Percentiles rank a stretch among this genome's conserved stretches.
Evolutionary conservation across 169 alveolate species (phyloP).

Genomic region (Cryptosporidium sp.): DNA sequence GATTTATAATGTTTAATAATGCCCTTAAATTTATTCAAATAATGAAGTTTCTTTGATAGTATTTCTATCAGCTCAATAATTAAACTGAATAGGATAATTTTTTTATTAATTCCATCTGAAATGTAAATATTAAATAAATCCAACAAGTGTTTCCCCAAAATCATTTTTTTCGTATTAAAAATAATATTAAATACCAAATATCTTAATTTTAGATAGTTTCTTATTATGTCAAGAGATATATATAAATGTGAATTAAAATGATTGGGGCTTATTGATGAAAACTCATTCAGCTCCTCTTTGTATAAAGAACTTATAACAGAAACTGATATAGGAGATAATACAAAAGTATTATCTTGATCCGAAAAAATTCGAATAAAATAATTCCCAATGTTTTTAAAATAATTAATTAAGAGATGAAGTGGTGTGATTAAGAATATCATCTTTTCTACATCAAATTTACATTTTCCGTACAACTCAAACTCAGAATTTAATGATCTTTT

Average conservation of each 20-base stretch:
- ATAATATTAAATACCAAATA: conserved; percentile 3
- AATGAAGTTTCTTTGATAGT: neutral
- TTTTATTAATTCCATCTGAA: neutral
- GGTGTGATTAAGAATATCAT: neutral
- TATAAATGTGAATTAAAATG: neutral
- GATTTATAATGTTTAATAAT: neutral
- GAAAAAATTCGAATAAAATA: conserved; percentile 37
- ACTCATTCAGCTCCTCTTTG: neutral
- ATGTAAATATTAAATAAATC: neutral
- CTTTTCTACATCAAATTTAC: neutral
- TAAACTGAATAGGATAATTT: too few species aligned
- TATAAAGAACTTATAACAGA: conserved; percentile 5
- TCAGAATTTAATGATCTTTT: neutral
- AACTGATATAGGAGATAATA: conserved; percentile 56
- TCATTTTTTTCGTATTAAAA: neutral
- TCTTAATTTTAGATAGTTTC: conserved; percentile 3
- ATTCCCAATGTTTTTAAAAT: neutral
- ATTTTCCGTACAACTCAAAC: neutral
- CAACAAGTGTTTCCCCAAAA: neutral
- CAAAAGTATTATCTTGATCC: neutral
- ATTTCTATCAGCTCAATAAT: neutral
- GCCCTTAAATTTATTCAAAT: neutral
- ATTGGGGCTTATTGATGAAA: neutral
- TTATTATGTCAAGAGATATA: neutral
- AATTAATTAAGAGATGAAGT: conserved; percentile 3